Evolutionary conservation across 306 rosid genomes (phyloP), one percentile per base, ranked within the genome.

Genomic region (Corylus heterophylla): DNA sequence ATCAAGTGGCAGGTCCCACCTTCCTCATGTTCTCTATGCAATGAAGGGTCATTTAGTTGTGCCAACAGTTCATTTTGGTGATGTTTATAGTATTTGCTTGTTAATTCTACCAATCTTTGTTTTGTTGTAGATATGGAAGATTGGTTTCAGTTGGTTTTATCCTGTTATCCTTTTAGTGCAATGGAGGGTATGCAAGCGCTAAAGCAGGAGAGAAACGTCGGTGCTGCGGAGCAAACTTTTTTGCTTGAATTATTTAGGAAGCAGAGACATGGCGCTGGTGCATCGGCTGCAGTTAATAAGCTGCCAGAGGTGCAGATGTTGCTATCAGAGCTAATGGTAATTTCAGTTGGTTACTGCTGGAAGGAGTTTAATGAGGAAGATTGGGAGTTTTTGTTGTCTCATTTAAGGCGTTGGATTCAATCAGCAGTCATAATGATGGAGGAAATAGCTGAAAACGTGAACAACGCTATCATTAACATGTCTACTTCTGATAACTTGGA

Each of bases 261-360:
- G 88, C 98, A 95, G 84, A 92, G 94, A 79, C 87, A 75, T 75
- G 86, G 83, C 81, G 76, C 91, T 54, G 85, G 92, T 68, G 87
- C 83, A 83, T 85, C 89, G 75, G 76, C 87, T 70, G 76, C 82
- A 44, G 69, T 79, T 74, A 88, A 90, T 85, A 90, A 85, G 89
- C 91, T 85, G 70, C 94, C 92, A 56, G 75, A 72, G 81, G 93
- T 87, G 80, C 97, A 91, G 87, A 87, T 88, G 86, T 86, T 95
- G 86, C 91, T 92, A 44, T 95, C 98, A 2, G 85, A 89, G 81
- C 90, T 95, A 12, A 78, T 91, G 81, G 91, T 86, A 81, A 88
- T 95, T 85, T 89, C 98, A 35, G 90, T 90, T 52, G 98, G 95
- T 73, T 92, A 92, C 86, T 95, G 98, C 87, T 91, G 91, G 93